Percentiles rank a stretch among this genome's conserved stretches.
phyloP scores from a whole-genome alignment of 257 asterid genomes.

The Capsicum chinense region DNA sequence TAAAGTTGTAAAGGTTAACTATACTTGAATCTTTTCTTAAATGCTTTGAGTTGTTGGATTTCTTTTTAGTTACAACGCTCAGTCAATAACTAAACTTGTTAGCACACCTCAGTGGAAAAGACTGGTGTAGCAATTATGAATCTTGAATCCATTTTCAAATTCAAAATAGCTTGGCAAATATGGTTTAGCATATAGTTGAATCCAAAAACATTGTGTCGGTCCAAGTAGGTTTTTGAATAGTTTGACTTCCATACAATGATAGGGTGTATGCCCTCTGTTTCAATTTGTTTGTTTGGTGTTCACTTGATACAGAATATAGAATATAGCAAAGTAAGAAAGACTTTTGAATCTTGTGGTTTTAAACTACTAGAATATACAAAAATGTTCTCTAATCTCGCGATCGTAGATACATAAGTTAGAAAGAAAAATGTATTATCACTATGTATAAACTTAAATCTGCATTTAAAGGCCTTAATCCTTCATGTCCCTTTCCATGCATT shows the following conservation, averaged over 20 bases:
- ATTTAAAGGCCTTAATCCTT: too few relatives aligned
- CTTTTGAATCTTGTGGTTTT: too few relatives aligned
- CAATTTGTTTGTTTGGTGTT: too few relatives aligned
- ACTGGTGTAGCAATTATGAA: slow-evolving; percentile 5
- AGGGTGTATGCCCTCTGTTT: too few relatives aligned
- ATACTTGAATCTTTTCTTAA: neutral
- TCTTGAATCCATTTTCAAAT: neutral
- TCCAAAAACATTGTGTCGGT: neutral
- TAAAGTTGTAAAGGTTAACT: neutral
- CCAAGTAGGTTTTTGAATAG: neutral
- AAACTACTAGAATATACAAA: too few relatives aligned
- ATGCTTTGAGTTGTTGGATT: slow-evolving; percentile 2
- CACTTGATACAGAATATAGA: too few relatives aligned
- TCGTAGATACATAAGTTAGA: too few relatives aligned
- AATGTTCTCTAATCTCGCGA: too few relatives aligned
- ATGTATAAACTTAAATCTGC: too few relatives aligned
- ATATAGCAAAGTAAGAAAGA: too few relatives aligned
- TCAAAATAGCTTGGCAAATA: neutral
- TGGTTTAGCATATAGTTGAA: neutral
- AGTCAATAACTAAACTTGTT: neutral
- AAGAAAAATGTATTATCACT: too few relatives aligned
- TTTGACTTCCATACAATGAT: neutral
- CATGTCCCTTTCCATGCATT: too few relatives aligned
- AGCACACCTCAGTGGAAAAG: neutral
- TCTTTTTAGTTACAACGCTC: neutral